Percentiles rank a stretch among this genome's conserved stretches.
These are phyloP conservation scores for Nannochloropsis gaditana DNA, from an alignment of 108 stramenopile genomes.

Conservation along the genomic window DNA sequence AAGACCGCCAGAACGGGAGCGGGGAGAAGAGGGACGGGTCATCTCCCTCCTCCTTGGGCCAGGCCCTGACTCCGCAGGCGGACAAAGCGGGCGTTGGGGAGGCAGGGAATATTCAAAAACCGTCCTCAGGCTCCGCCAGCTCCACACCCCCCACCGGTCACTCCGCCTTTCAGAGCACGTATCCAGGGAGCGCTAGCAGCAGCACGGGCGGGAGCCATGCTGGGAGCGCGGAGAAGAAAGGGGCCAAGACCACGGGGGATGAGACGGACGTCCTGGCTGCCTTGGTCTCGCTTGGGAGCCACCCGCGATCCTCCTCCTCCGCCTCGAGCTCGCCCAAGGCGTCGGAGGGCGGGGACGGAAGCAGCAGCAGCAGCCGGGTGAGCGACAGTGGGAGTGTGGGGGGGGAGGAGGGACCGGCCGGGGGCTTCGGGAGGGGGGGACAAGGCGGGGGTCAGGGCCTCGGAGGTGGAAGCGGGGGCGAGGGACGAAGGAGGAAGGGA, in stretches of 20 bases:
- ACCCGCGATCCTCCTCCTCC: slow-evolving; percentile 16
- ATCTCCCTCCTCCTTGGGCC: too few relatives aligned
- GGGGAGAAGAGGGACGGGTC: too few relatives aligned
- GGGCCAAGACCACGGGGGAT: background rate
- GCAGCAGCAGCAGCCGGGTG: background rate
- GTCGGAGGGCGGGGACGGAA: background rate
- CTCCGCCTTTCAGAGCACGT: background rate
- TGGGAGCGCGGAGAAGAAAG: background rate
- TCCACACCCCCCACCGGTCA: background rate
- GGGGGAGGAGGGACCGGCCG: background rate
- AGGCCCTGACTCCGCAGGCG: too few relatives aligned
- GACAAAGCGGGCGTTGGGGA: too few relatives aligned
- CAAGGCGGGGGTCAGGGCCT: too few relatives aligned
- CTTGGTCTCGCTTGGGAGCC: background rate
- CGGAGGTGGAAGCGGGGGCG: background rate
- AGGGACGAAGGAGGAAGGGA: background rate
- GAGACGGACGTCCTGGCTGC: background rate
- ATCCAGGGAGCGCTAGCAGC: background rate
- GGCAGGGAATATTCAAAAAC: too few relatives aligned
- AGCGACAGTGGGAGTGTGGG: background rate
- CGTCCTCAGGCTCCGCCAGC: too few relatives aligned
- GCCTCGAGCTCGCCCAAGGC: background rate
- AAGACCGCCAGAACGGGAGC: too few relatives aligned
- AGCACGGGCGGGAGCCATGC: background rate
- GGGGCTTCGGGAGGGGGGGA: background rate